A percentile compares a stretch with the other conserved stretches of the same genome.
Conservation (phyloP, 2,329 filamentous ascomycete genomes). For the Gyromitra esculenta region DNA sequence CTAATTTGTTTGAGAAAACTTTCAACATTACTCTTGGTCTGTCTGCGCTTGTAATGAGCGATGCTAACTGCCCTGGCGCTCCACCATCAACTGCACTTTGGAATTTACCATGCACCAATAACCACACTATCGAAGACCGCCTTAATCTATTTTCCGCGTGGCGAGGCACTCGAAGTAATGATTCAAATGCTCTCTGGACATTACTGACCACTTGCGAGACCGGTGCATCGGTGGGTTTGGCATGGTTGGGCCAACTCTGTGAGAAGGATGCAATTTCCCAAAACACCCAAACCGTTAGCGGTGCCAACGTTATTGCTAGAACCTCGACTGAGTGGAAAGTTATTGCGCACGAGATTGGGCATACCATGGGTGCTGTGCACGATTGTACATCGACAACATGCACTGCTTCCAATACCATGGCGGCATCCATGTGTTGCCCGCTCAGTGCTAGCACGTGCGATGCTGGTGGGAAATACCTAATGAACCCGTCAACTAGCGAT, state of each 20-base stretch:
- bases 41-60: conserved; percentile 81
- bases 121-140: conserved; percentile 75
- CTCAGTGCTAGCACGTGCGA: conserved; percentile 74
- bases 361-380: conserved; percentile 95
- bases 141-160: conserved; percentile 88
- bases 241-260: conserved; percentile 92
- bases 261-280: conserved; percentile 65
- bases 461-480: conserved; percentile 83
- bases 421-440: conserved; percentile 75
- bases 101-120: conserved; percentile 78
- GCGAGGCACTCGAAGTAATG: conserved; percentile 76
- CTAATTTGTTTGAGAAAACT: conserved; percentile 83
- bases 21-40: conserved; percentile 96
- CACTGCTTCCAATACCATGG: conserved; percentile 60
- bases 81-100: conserved; percentile 76
- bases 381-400: conserved; percentile 73
- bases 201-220: conserved; percentile 84
- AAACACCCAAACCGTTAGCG: conserved; percentile 77
- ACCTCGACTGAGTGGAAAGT: conserved; percentile 92
- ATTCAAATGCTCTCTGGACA: conserved; percentile 93
- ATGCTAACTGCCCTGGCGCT: conserved; percentile 76
- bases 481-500: conserved; percentile 87
- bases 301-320: conserved; percentile 87
- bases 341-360: conserved; percentile 91
- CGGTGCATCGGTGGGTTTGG: conserved; percentile 84